phyloP scores from a whole-genome alignment of 768 basidiomycete genomes.

The Boletus rubropictus region DNA sequence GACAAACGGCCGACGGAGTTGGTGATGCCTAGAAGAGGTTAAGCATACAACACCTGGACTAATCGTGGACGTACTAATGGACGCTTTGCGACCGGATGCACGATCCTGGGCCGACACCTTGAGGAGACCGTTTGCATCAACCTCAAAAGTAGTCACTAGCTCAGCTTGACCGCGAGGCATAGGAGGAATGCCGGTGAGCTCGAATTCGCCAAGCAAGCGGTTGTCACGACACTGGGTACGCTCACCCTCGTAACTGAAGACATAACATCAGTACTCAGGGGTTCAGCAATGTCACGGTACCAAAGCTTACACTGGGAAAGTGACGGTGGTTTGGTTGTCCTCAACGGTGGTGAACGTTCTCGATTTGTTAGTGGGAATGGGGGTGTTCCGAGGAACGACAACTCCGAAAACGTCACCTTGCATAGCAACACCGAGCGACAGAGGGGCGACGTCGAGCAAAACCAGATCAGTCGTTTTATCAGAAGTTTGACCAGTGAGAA shows the following conservation, averaged over 20 bases:
- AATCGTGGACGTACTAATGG: conserved; percentile 65
- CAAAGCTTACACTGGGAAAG: conserved; percentile 86
- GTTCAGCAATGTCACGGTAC: not conserved
- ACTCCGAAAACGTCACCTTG: conserved; percentile 99
- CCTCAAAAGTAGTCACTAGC: conserved; percentile 98
- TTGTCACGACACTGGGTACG: conserved; percentile 99
- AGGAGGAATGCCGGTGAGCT: conserved; percentile 97
- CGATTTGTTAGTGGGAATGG: conserved; percentile 99
- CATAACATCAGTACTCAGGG: conserved; percentile 7
- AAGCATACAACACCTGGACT: not conserved
- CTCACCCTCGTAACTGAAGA: conserved; percentile 88
- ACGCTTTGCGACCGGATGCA: conserved; percentile 98
- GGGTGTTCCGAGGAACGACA: conserved; percentile 98
- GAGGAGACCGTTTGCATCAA: conserved; percentile 97
- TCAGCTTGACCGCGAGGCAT: conserved; percentile 99
- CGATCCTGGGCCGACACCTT: conserved; percentile 99
- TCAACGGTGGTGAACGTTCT: conserved; percentile 99
- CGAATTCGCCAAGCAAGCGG: conserved; percentile 98
- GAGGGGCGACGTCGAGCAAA: conserved; percentile 95
- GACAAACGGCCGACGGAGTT: conserved; percentile 99
- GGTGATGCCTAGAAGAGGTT: conserved; percentile 67
- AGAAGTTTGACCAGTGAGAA: conserved; percentile 96
- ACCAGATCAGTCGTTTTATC: conserved; percentile 99
- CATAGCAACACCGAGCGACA: conserved; percentile 99
- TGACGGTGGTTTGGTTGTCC: conserved; percentile 99